Percentiles rank a stretch among this genome's conserved stretches.
These are phyloP conservation scores for Acacia concinna DNA, from an alignment of 331 rosid species.

Conservation along the genomic window DNA sequence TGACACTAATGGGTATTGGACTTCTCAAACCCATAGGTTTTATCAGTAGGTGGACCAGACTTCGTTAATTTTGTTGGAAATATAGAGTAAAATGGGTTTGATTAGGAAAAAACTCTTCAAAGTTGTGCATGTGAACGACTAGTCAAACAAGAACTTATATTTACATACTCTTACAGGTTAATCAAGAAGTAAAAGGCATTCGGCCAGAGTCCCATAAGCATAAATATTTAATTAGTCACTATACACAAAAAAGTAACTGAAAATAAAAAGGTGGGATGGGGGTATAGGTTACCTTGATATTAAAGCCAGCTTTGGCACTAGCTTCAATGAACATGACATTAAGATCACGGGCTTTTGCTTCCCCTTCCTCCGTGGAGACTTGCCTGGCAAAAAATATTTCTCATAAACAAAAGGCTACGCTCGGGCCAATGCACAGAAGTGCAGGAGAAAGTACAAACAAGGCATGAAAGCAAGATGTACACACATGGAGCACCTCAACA, in stretches of 20 bases:
- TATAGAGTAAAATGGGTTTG: not conserved
- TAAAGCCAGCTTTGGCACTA: conserved; percentile 97
- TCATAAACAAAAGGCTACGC: conserved; percentile 19
- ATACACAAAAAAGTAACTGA: not conserved
- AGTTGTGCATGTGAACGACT: not conserved
- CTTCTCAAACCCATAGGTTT: not conserved
- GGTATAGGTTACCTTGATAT: conserved; percentile 73
- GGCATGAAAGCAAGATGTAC: conserved; percentile 13
- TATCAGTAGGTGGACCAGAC: not conserved
- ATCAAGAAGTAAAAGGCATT: not conserved
- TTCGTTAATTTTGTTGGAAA: not conserved
- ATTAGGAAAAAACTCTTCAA: not conserved
- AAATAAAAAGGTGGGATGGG: not conserved
- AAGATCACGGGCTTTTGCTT: conserved; percentile 83
- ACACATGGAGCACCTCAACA: conserved; percentile 3
- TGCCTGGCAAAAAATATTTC: conserved; percentile 56
- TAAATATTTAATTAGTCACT: not conserved
- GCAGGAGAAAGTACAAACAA: conserved; percentile 2
- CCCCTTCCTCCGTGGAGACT: conserved; percentile 97
- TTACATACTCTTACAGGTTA: not conserved
- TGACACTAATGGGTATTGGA: not conserved
- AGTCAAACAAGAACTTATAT: not conserved
- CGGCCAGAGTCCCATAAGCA: not conserved
- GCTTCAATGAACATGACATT: conserved; percentile 97
- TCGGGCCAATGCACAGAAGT: conserved; percentile 1